Evolutionary conservation across 2,329 filamentous ascomycete species (phyloP), one percentile per base, ranked within the genome.

Genomic region (Aspergillus aculeatinus): DNA sequence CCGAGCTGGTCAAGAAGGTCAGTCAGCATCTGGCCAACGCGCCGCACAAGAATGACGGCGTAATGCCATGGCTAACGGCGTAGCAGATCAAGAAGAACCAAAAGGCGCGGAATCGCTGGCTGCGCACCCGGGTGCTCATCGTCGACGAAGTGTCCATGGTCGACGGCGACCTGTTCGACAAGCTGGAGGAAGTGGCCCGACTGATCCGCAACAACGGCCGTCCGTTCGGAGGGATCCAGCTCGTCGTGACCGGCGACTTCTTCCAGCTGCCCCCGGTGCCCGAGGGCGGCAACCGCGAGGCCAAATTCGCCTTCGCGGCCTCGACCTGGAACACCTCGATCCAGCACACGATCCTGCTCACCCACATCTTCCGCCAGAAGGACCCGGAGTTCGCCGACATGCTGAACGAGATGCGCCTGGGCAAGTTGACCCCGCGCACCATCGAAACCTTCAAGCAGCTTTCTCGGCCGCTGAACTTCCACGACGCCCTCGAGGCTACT

Each of bases 61-160:
- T 23, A 23, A 44, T 7, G 33, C 6, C 16, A 19, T 49, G 44
- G 27, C 62, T 72, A 53, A 74, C 59, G 53, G 29, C 5, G 29
- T 48, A 3, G 31, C 60, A 79, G 82, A 91, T 99, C 68, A 89
- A 90, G 68, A 86, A 87, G 60, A 97, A 98, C 66, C 83, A 85
- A 19, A 98, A 97, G 73, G 92, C 92, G 23, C 94, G 90, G 72
- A 89, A 87, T 64, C 86, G 94, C 47, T 99, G 96, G 96, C 79
- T 96, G 65, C 86, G 87, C 59, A 96, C 92, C 0, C 96, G 93
- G 71, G 87, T 92, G 12, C 83, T 99, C 25, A 84, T 99, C 66
- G 86, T 99, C 68, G 95, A 99, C 76, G 95, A 99, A 74, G 88
- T 99, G 3, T 98, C 95, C 12, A 99, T 99, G 96, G 93, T 99